Evolutionary conservation across 108 stramenopile genomes (phyloP), one percentile per base, ranked within the genome.

Genomic region (Nitzschia sp.): DNA sequence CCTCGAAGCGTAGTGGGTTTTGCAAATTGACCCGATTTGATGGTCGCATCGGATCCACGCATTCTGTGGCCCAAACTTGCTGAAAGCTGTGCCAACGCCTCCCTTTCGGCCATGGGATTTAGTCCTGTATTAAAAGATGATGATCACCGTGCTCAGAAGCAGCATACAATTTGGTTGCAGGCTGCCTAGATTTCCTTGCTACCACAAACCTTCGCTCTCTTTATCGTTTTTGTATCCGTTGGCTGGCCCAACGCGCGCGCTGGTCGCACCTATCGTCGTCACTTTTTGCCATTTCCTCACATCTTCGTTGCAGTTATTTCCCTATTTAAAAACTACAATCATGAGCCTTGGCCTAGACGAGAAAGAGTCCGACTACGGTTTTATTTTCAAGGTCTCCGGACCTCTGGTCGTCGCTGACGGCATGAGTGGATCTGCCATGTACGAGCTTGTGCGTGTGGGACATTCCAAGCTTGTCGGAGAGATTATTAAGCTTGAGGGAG

Each of bases 341-440:
- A 42, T 42, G 38, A 42, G 38, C 38, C 13, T 9, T 13, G 38
- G 33, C 66, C 1, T 67, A 29, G 76, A 90, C 67, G 92, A 93
- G 64, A 87, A 85, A 61, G 98, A 99, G 74, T 82, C 90, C 59
- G 98, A 99, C 83, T 97, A 96, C 74, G 98, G 98, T 49, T 99
- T 93, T 86, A 96, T 99, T 76, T 96, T 95, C 84, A 93, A 93
- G 81, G 98, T 99, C 62, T 98, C 97, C 57, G 95, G 93, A 68
- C 95, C 97, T 74, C 90, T 99, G 36, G 99, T 99, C 46, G 96
- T 99, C 54, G 99, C 98, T 58, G 99, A 99, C 64, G 85, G 88
- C 65, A 99, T 99, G 99, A 86, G 86, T 61, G 99, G 99, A 31
- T 88, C 98, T 64, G 98, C 97, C 48, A 99, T 99, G 99, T 98